Conservation (phyloP, 176 grass and related monocot genomes). For the Puccinellia tenuiflora region DNA sequence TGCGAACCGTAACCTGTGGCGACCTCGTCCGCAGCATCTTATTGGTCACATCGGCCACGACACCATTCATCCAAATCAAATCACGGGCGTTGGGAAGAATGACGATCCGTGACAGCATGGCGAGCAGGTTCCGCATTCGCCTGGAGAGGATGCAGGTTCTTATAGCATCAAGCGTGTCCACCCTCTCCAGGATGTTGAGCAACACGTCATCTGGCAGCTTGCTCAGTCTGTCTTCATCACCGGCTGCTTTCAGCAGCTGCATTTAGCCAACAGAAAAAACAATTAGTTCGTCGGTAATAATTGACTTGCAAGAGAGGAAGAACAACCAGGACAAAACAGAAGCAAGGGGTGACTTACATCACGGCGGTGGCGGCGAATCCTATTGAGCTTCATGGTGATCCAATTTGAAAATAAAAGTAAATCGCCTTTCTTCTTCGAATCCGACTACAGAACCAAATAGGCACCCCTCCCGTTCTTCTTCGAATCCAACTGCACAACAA, state of each 20-base stretch:
- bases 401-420: background rate
- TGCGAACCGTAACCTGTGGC: background rate
- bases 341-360: background rate
- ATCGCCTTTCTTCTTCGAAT: too few species aligned
- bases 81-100: background rate
- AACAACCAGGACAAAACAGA: background rate
- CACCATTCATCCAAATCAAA: background rate
- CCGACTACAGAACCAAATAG: too few species aligned
- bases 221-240: background rate
- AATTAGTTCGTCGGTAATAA: background rate
- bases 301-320: background rate
- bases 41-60: background rate
- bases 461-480: too few species aligned
- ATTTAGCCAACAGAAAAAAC: background rate
- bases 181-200: background rate
- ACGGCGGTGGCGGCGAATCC: background rate
- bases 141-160: background rate
- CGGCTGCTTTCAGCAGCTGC: background rate
- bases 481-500: too few species aligned
- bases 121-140: background rate
- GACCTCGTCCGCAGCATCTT: background rate
- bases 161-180: background rate
- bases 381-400: background rate
- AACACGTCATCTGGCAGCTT: background rate
- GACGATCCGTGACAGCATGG: background rate